Percentiles rank a stretch among this genome's conserved stretches.
Conservation (phyloP, 1,139 yeast species). For the Arxiozyma slooffiae region DNA sequence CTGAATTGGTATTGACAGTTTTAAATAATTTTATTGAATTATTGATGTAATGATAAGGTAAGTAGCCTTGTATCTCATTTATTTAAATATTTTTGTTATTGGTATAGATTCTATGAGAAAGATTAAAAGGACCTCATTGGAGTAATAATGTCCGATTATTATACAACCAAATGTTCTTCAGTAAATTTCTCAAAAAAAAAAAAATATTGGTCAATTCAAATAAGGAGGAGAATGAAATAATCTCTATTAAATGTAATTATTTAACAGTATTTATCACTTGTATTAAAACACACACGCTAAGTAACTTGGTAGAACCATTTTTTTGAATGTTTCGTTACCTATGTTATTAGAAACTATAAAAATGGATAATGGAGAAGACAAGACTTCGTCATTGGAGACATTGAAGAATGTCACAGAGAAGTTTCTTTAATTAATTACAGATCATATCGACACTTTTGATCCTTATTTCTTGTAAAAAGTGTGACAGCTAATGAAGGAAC, state of each 20-base stretch:
- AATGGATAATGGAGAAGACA: constrained; percentile 41
- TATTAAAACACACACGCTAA: constrained; percentile 59
- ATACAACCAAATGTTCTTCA: constrained; percentile 72
- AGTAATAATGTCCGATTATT: constrained; percentile 53
- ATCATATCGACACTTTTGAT: constrained; percentile 48
- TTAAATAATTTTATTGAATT: constrained; percentile 33
- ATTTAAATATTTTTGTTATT: constrained; percentile 53
- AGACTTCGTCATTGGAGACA: constrained; percentile 50
- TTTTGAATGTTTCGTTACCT: constrained; percentile 55
- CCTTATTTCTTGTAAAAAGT: constrained; percentile 45
- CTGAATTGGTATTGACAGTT: constrained; percentile 37
- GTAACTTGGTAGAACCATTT: constrained; percentile 52
- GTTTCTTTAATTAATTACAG: constrained; percentile 40
- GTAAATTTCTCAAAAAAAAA: constrained; percentile 47
- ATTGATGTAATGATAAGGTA: constrained; percentile 28
- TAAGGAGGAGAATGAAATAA: constrained; percentile 19
- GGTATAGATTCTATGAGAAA: constrained; percentile 55
- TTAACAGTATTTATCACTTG: constrained; percentile 56
- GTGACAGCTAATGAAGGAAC: constrained; percentile 21
- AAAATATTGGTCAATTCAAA: constrained; percentile 38
- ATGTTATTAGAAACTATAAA: constrained; percentile 57
- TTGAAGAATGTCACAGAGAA: constrained; percentile 46
- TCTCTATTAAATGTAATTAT: constrained; percentile 37
- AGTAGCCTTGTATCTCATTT: constrained; percentile 41
- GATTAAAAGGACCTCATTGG: constrained; percentile 40